Evolutionary conservation across 441 rosid species (phyloP), one percentile per base, ranked within the genome.

Genomic region (Croton setiger): DNA sequence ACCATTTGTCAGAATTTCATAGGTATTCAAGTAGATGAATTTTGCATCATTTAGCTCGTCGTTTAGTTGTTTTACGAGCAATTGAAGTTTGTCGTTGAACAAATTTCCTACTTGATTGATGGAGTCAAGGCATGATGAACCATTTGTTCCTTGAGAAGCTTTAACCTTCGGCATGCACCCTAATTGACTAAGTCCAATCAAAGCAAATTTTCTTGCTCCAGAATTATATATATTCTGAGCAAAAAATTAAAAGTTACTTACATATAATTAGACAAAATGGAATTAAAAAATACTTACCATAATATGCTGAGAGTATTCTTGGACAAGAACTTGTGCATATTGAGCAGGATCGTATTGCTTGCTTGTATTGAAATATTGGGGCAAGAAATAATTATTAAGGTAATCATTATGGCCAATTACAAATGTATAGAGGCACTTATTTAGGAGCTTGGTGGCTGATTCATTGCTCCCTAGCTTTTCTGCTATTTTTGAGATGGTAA

Each of bases 181-280:
- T 17, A 85, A 67, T 4, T 73, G 77, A 14, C 78, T 82, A 0
- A 84, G 9, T 63, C 89, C 91, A n/a, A 69, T 55, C 70, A 88
- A 3, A 2, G 75, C 70, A 75, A 86, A 72, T 75, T 77, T 86
- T 72, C 87, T 79, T 60, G 90, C 96, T 65, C 94, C 90, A 14
- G 48, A 64, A 43, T 63, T 63, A 66, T 84, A 68, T 67, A 90
- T 65, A 13, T 49, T 70, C 93, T 90, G 12, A 14, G 14, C 5
- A 47, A 47, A 37, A 8, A 37, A 37, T 37, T 37, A 37, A 37
- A n/a, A n/a, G n/a, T n/a, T n/a, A 8, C 41, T 37, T 37, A 37
- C 4, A 37, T 8, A 37, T 37, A 8, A 37, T 37, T 37, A 37
- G 4, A 37, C 41, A n/a, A n/a, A n/a, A n/a, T n/a, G n/a, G n/a